Evolutionary conservation across 1,284 basidiomycete species (phyloP).

Genomic region (Rhodotorula sp.): DNA sequence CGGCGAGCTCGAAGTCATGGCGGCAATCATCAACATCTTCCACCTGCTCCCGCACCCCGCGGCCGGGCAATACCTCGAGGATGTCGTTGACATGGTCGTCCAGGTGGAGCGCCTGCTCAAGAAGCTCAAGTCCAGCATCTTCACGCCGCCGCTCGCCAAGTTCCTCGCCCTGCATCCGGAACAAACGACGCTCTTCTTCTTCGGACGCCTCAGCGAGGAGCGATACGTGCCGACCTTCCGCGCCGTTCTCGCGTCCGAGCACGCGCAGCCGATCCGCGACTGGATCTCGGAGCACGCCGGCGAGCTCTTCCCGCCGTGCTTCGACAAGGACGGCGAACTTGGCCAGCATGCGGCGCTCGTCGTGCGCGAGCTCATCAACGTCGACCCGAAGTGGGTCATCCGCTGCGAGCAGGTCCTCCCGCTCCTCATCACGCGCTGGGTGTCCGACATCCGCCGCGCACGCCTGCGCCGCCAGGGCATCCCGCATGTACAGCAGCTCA

Average conservation of each 20-base stretch:
- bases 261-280: slow-evolving; percentile 73
- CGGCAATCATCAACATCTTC: slow-evolving; percentile 93
- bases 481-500: slow-evolving; percentile 50
- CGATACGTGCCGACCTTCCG: slow-evolving; percentile 42
- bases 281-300: slow-evolving; percentile 70
- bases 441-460: slow-evolving; percentile 42
- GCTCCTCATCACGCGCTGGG: slow-evolving; percentile 51
- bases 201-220: slow-evolving; percentile 64
- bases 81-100: slow-evolving; percentile 83
- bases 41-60: slow-evolving; percentile 85
- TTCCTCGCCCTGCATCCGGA: slow-evolving; percentile 88
- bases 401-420: slow-evolving; percentile 48
- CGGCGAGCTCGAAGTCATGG: slow-evolving; percentile 88
- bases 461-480: slow-evolving; percentile 56
- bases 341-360: slow-evolving; percentile 52
- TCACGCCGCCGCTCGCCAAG: slow-evolving; percentile 88
- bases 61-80: slow-evolving; percentile 88
- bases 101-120: slow-evolving; percentile 89
- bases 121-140: slow-evolving; percentile 85
- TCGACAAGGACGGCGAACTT: slow-evolving; percentile 38
- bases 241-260: slow-evolving; percentile 62
- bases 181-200: slow-evolving; percentile 82
- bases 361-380: slow-evolving; percentile 70
- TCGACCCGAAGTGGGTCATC: slow-evolving; percentile 70
- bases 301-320: slow-evolving; percentile 58